A percentile compares a stretch with the other conserved stretches of the same genome.
Evolutionary conservation across 495 filamentous ascomycete species (phyloP).

Genomic region (Pseudevernia furfuracea): DNA sequence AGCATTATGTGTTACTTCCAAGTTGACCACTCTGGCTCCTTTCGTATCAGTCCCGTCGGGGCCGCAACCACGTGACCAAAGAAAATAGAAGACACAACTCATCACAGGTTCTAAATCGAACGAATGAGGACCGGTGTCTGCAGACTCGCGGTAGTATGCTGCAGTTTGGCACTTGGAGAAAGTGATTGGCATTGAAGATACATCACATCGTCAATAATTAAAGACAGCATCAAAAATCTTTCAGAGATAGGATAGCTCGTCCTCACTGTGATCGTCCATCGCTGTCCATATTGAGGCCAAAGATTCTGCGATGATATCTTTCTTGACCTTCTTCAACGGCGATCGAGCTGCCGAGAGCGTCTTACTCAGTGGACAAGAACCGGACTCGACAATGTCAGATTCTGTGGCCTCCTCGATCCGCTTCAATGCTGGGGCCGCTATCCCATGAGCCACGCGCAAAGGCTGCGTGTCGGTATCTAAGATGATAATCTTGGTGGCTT

Average conservation of each 20-base stretch:
- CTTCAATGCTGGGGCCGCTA: neutral
- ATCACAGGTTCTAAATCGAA: neutral
- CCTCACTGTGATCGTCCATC: conserved; percentile 12
- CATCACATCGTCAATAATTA: neutral
- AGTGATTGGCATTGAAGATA: neutral
- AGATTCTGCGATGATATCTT: neutral
- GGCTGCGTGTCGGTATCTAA: neutral
- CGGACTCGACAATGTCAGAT: neutral
- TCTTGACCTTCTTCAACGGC: neutral
- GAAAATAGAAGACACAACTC: neutral
- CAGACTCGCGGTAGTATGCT: neutral
- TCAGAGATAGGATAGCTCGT: conserved; percentile 17
- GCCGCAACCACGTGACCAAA: neutral
- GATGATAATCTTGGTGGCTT: neutral
- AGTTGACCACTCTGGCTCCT: neutral
- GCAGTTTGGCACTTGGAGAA: neutral
- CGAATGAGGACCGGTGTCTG: neutral
- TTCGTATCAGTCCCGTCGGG: neutral
- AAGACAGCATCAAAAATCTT: neutral
- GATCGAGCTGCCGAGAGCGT: neutral
- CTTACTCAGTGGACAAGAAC: neutral
- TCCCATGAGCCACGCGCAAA: neutral
- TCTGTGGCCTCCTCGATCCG: neutral
- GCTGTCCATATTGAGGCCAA: conserved; percentile 8
- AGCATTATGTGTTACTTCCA: neutral